Conservation (phyloP, 129 eudicot species). For the Helianthus annuus region DNA sequence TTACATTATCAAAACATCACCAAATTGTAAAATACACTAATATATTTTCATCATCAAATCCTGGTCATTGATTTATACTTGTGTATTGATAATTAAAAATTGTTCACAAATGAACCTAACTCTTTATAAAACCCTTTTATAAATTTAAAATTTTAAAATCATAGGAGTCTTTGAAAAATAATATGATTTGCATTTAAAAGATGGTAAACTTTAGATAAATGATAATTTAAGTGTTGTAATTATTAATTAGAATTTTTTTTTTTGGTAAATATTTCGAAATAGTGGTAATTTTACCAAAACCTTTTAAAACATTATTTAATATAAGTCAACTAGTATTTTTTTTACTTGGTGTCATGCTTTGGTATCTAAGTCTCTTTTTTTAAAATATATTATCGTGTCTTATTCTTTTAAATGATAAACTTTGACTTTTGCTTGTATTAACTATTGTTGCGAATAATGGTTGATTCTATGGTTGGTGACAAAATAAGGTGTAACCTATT, state of each 20-base stretch:
- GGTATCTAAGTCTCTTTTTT: not conserved
- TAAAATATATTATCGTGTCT: not conserved
- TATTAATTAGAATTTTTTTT: too few relatives aligned
- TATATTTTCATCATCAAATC: too few relatives aligned
- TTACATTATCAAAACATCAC: too few relatives aligned
- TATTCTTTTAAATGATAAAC: not conserved
- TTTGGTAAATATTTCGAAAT: not conserved
- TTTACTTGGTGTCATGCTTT: not conserved
- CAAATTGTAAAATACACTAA: too few relatives aligned
- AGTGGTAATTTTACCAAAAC: not conserved
- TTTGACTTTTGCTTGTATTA: not conserved
- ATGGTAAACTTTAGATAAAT: too few relatives aligned
- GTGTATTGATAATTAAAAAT: too few relatives aligned
- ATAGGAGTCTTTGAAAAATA: not conserved
- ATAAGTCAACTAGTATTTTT: not conserved
- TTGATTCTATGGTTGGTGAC: not conserved
- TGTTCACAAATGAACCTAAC: too few relatives aligned
- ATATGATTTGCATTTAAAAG: not conserved
- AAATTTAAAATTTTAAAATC: not conserved
- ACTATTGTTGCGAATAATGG: not conserved
- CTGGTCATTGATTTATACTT: too few relatives aligned
- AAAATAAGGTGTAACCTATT: too few relatives aligned
- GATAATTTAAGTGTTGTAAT: not conserved
- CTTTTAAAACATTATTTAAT: not conserved
- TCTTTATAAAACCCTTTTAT: too few relatives aligned